These are phyloP conservation scores for Corchorus olitorius DNA, from an alignment of 345 rosid species.

Conservation along the genomic window DNA sequence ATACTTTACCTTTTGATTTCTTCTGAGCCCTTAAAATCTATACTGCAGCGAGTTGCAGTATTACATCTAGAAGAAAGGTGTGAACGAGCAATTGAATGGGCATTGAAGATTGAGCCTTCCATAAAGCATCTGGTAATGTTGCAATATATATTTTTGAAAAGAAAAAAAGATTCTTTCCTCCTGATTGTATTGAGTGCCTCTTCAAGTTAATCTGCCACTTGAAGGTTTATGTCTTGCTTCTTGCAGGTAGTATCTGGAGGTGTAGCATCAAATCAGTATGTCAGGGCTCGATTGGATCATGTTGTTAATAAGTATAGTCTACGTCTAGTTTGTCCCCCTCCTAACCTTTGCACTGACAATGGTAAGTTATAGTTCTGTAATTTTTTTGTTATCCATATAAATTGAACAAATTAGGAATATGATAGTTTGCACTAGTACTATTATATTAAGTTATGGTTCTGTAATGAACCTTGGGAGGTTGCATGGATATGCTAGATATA, in stretches of 20 bases:
- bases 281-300: constrained; percentile 64
- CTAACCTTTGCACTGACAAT: constrained; percentile 89
- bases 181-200: constrained; percentile 18
- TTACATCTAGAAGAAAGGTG: constrained; percentile 94
- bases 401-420: not conserved
- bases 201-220: constrained; percentile 5
- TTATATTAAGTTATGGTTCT: not conserved
- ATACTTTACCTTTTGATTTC: not conserved
- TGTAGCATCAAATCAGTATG: constrained; percentile 87
- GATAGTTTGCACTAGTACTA: not conserved
- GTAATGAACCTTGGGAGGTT: not conserved
- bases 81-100: constrained; percentile 92
- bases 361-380: constrained; percentile 42
- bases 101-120: constrained; percentile 81
- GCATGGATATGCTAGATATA: not conserved
- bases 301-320: constrained; percentile 66
- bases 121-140: constrained; percentile 66
- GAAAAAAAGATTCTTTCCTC: not conserved
- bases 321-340: constrained; percentile 88
- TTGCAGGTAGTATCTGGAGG: constrained; percentile 93
- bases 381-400: not conserved
- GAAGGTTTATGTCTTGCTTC: constrained; percentile 19
- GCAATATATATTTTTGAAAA: not conserved
- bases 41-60: constrained; percentile 84
- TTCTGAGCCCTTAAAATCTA: constrained; percentile 4